A percentile compares a stretch with the other conserved stretches of the same genome.
Conservation (phyloP, 2,329 filamentous ascomycete species). For the Penicillium sp. region DNA sequence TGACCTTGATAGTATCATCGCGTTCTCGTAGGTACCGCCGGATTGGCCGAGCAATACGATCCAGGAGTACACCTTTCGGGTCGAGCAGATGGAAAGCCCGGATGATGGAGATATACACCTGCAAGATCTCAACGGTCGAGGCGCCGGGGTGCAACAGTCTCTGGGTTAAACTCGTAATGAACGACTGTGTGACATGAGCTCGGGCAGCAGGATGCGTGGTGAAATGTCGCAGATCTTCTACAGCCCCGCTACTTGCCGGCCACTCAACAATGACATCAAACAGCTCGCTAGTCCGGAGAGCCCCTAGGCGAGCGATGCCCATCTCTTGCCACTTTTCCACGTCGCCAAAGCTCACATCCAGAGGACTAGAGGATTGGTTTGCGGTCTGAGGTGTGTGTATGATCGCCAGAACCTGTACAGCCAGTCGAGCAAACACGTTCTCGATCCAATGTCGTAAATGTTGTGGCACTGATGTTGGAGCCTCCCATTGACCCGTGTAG, state of each 20-base stretch:
- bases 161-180: slow-evolving; percentile 56
- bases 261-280: slow-evolving; percentile 67
- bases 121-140: slow-evolving; percentile 68
- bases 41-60: slow-evolving; percentile 67
- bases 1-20: slow-evolving; percentile 68
- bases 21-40: slow-evolving; percentile 65
- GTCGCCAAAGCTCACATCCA: slow-evolving; percentile 46
- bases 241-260: slow-evolving; percentile 61
- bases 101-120: slow-evolving; percentile 69
- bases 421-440: slow-evolving; percentile 57
- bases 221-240: slow-evolving; percentile 64
- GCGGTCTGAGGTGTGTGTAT: slow-evolving; percentile 36
- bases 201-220: slow-evolving; percentile 58
- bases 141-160: slow-evolving; percentile 65
- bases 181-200: slow-evolving; percentile 58
- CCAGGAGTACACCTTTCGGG: slow-evolving; percentile 66
- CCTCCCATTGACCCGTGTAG: slow-evolving; percentile 62
- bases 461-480: slow-evolving; percentile 51
- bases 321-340: slow-evolving; percentile 60
- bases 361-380: slow-evolving; percentile 28
- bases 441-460: slow-evolving; percentile 61
- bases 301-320: slow-evolving; percentile 59
- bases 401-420: slow-evolving; percentile 53
- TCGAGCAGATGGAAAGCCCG: slow-evolving; percentile 66
- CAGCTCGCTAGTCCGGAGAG: slow-evolving; percentile 58